Evolutionary conservation across 495 filamentous ascomycete genomes (phyloP), one percentile per base, ranked within the genome.

Genomic region (Penicillium mononematosum): DNA sequence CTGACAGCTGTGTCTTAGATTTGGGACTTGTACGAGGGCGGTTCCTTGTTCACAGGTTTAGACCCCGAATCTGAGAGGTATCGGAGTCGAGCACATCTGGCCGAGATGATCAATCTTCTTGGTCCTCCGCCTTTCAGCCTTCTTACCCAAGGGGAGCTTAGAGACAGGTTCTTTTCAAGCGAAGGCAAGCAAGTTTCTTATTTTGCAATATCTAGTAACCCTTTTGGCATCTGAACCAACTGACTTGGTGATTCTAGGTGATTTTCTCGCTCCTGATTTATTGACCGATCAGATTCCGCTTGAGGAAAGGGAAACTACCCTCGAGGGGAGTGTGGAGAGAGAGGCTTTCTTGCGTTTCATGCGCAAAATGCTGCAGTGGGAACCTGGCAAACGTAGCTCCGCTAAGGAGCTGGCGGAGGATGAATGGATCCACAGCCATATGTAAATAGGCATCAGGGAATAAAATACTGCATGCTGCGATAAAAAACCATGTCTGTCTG

Each of bases 31-130:
- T 68, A 60, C 32, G 66, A 72, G 60, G 55, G 58, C 19, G 61
- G 45, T 12, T 58, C 63, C 16, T 38, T 74, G 44, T 69, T 74
- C 38, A 63, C 38, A 31, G 70, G 64, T 27, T 41, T 60, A 1
- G 60, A 67, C 49, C 58, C 61, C 14, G 65, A 65, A 47, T 57
- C 61, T 46, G 45, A 58, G 25, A 60, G 31, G 3, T 79, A 78
- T 38, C 56, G 65, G 3, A 75, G 66, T 51, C 71, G 70, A n/a
- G 69, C 76, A 2, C 75, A 77, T 65, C 67, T 79, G 0, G 25
- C 25, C n/a, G 71, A 75, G 36, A 71, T 81, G 19, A 68, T 77
- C 56, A 50, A 60, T 3, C 55, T 81, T 16, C 65, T 81, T 9
- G 78, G 78, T 8, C 73, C 63, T 2, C 77, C 75, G 4, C 73